Evolutionary conservation across 1,139 yeast genomes (phyloP), one percentile per base, ranked within the genome.

Genomic region (Saccharomyces hybrid): DNA sequence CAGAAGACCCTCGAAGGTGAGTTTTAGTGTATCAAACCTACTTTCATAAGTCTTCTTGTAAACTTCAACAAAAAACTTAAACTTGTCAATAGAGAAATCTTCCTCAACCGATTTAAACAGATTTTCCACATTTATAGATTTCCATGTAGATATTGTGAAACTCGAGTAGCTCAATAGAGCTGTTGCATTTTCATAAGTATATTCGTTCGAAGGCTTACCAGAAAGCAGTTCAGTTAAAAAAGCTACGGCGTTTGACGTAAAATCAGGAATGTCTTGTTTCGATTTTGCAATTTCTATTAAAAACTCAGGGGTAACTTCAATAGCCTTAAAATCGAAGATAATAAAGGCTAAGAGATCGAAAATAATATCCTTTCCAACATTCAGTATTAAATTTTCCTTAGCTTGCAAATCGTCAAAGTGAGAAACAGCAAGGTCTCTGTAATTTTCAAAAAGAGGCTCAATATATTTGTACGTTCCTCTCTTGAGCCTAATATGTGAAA

Each of bases 221-320:
- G 44, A 38, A 38, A 38, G 44, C 25, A 38, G 11, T 38, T 38
- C 25, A 38, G 44, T 38, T 16, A 38, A 38, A 13, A 38, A 38
- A 9, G 44, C 9, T 4, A 38, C 23, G 3, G 44, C 44, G 6
- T 20, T 38, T 38, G 44, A 20, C 3, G 44, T 38, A 9, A 8
- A 8, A 3, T 38, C 25, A 16, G 25, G 25, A 16, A 16, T 38
- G 9, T 38, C 44, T 38, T 38, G 44, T 38, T 38, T 38, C 30
- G 66, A 59, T 16, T 47, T 54, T 1, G 69, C 62, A 23, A 73
- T 52, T 51, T 71, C 74, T 11, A 68, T 57, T 34, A 75, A 53
- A 34, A 75, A 63, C 2, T 57, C 60, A 27, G 63, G 61, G 14
- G 60, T 49, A 13, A 57, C 11, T 1, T 42, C 41, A 23, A 50